Conservation (phyloP, 768 basidiomycete genomes). For the Boletus patriciae region DNA sequence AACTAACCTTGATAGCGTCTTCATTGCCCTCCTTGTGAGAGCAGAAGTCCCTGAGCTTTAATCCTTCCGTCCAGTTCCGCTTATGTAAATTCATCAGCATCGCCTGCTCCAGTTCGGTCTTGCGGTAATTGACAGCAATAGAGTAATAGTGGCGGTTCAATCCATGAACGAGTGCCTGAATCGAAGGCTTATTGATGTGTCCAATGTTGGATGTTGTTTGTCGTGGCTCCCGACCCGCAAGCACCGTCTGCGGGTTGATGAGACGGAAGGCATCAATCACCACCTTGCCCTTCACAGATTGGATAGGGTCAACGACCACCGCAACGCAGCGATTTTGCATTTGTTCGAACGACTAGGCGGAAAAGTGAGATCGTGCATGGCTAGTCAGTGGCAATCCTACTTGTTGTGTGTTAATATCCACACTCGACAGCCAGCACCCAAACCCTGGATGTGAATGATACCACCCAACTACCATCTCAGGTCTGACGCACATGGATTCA, state of each 20-base stretch:
- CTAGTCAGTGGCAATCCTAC: slow-evolving; percentile 37
- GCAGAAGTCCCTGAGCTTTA: slow-evolving; percentile 89
- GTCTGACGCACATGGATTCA: slow-evolving; percentile 43
- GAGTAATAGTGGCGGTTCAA: slow-evolving; percentile 98
- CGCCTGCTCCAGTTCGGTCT: slow-evolving; percentile 95
- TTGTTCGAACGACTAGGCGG: slow-evolving; percentile 86
- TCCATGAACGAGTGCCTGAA: slow-evolving; percentile 97
- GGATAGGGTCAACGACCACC: slow-evolving; percentile 97
- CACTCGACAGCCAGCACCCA: slow-evolving; percentile 98
- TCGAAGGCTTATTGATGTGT: slow-evolving; percentile 98
- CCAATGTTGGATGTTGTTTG: slow-evolving; percentile 99
- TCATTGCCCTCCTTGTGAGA: slow-evolving; percentile 87
- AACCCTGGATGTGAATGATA: slow-evolving; percentile 99
- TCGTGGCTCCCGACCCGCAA: slow-evolving; percentile 90
- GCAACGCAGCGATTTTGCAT: slow-evolving; percentile 92
- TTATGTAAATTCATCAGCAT: slow-evolving; percentile 99
- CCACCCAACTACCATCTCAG: slow-evolving; percentile 99
- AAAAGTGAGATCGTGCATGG: slow-evolving; percentile 15
- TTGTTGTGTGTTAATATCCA: slow-evolving; percentile 99
- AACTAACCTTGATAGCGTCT: slow-evolving; percentile 86
- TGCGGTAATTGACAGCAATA: slow-evolving; percentile 96
- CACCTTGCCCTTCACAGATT: slow-evolving; percentile 98
- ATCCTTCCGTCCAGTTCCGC: slow-evolving; percentile 97
- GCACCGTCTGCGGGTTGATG: slow-evolving; percentile 87
- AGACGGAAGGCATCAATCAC: slow-evolving; percentile 99